Evolutionary conservation across 2,329 filamentous ascomycete genomes (phyloP), one percentile per base, ranked within the genome.

Genomic region (Endothia cerciana): DNA sequence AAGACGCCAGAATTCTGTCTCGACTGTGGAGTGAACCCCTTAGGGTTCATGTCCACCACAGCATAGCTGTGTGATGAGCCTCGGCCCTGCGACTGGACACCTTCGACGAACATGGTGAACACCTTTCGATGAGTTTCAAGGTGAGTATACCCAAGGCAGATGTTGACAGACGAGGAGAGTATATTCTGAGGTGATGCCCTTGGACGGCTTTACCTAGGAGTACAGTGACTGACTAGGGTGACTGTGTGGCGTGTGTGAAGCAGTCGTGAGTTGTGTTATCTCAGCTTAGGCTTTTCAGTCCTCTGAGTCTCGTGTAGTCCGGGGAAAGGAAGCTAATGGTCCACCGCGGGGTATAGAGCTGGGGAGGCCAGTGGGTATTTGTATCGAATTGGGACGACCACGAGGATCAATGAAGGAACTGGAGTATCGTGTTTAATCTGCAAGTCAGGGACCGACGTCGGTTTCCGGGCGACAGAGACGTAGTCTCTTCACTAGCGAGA

Each of bases 401-500:
- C n/a, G 60, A 63, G 66, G 41, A 51, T 43, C 11, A 28, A 33
- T n/a, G 43, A 61, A 33, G 28, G 33, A 58, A n/a, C 66, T 63
- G 33, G 51, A 47, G 28, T 68, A 60, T 66, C 56, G 63, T 62
- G 15, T 53, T n/a, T 17, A 38, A 53, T 49, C 28, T 65, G 65
- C 53, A 57, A 69, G 60, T 72, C 71, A 73, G 70, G 73, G 70
- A 67, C 73, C 71, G 64, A 71, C 69, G 70, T 71, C 69, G 63
- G 71, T 60, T 67, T 69, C 62, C 60, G 59, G 60, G 64, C 66
- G 63, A 68, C 65, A 36, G 45, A 30, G 65, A 63, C 61, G 68
- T 63, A 69, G 69, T 59, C 55, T 71, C 78, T 74, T 80, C 76
- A 80, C 72, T 80, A 81, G 74, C 79, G 74, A 78, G 74, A 70